Evolutionary conservation across 2,329 filamentous ascomycete genomes (phyloP).

Genomic region (Fusarium sp.): DNA sequence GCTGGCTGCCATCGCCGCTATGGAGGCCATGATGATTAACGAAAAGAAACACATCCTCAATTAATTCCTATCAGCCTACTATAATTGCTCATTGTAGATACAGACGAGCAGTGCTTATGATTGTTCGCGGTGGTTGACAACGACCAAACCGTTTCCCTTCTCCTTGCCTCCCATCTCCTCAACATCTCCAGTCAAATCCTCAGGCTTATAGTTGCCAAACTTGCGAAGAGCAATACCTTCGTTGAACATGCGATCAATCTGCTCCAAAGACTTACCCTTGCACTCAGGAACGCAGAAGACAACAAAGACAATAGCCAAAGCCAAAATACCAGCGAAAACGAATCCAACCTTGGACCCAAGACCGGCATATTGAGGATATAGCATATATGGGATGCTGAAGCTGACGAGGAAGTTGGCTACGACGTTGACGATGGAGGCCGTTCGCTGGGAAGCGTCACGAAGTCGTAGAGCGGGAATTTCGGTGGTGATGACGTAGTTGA

Average conservation of each 20-base stretch:
- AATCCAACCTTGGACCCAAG: slow-evolving; percentile 31
- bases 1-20: background rate
- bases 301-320: slow-evolving; percentile 1
- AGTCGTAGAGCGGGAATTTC: slow-evolving; percentile 29
- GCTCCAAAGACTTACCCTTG: slow-evolving; percentile 36
- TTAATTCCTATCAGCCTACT: fast-evolving
- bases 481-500: slow-evolving; percentile 34
- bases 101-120: background rate
- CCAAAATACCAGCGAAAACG: slow-evolving; percentile 31
- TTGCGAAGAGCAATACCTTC: slow-evolving; percentile 20
- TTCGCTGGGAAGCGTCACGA: slow-evolving; percentile 14
- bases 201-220: slow-evolving; percentile 29
- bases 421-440: background rate
- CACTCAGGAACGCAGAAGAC: slow-evolving; percentile 37
- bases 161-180: background rate
- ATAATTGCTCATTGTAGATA: background rate
- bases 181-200: slow-evolving; percentile 4
- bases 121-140: background rate
- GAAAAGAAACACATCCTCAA: fast-evolving
- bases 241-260: slow-evolving; percentile 35
- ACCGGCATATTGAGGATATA: slow-evolving; percentile 27
- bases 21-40: background rate
- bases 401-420: slow-evolving; percentile 31
- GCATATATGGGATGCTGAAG: slow-evolving; percentile 34
- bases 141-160: background rate